Base-by-base conservation (phyloP, 208 protist genomes). In the Naegleria lovaniensis region DNA sequence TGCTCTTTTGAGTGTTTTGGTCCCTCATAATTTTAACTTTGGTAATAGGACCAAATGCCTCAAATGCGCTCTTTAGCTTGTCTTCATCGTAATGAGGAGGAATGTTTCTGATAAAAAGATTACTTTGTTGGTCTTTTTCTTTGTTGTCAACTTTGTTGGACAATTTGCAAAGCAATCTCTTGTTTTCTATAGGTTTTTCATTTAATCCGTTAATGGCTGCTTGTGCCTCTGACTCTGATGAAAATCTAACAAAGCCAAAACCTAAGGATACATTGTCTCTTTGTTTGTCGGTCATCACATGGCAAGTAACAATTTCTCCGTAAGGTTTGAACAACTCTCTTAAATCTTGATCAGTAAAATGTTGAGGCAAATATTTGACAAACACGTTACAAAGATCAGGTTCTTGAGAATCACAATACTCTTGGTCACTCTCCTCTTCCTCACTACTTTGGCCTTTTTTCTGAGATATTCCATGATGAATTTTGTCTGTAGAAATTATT, bases 221-320 rank as follows among this genome's bases (percentile, higher is more conserved):
- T 38, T 93, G 29, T 40, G 92, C 89, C 38, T 91, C 91, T 11
- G 39, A 85, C 25, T 41, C 58, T 40, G 33, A 33, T 43, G 19
- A 40, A 79, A 88, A 93, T 79, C 91, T 92, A 39, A 93, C 92
- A 83, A 93, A 93, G 51, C 92, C 90, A 85, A 92, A 93, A 52
- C 25, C n/a, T 58, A 58, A 58, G 5, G 19, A 58, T 38, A 38
- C 22, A 88, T 48, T 58, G 16, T 85, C 40, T 29, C 25, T 15
- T 58, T 16, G 36, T 33, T 83, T 75, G 67, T 93, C 92, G 11
- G 58, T 19, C 13, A 93, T 55, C 9, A 93, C 91, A 33, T 85
- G 48, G 36, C 90, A 86, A 90, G 58, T 90, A 39, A 84, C 58
- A 75, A 91, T 39, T 29, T 41, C 38, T n/a, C 89, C 89, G 43